A percentile compares a stretch with the other conserved stretches of the same genome.
Conservation (phyloP, 768 basidiomycete genomes). For the Kwoniella bestiolae region DNA sequence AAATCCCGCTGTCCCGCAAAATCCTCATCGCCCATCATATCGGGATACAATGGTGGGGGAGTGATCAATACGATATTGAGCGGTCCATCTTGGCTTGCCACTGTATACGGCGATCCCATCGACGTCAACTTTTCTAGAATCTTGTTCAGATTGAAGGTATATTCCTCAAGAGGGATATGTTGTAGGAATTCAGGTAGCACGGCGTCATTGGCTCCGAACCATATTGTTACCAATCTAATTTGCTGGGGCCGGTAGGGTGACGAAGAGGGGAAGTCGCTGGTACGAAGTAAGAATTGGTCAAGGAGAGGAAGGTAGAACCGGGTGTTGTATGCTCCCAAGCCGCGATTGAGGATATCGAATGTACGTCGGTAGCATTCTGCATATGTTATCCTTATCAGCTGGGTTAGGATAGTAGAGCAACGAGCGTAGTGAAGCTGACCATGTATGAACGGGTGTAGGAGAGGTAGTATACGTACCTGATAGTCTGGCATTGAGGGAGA, state of each 20-base stretch:
- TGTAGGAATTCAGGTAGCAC: background rate
- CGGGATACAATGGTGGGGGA: slow-evolving; percentile 2
- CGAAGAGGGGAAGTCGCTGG: background rate
- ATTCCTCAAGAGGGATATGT: background rate
- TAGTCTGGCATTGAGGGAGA: background rate
- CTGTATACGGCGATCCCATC: background rate
- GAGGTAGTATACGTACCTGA: background rate
- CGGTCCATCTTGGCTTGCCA: background rate
- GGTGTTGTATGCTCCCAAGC: slow-evolving; percentile 9
- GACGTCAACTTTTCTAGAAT: background rate
- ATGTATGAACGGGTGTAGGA: too few relatives aligned
- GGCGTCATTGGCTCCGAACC: slow-evolving; percentile 8
- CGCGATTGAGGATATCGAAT: slow-evolving; percentile 3
- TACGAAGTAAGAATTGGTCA: background rate
- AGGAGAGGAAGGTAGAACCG: slow-evolving; percentile 1
- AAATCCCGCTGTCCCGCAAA: background rate
- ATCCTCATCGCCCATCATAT: slow-evolving; percentile 1
- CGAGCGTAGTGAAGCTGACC: too few relatives aligned
- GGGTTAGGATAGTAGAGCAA: too few relatives aligned
- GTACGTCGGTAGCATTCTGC: slow-evolving; percentile 1
- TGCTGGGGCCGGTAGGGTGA: background rate
- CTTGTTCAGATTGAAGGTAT: background rate
- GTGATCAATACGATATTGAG: slow-evolving; percentile 7
- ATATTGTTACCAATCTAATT: slow-evolving; percentile 3
- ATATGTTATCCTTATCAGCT: background rate